Conservation (phyloP, 108 stramenopile species). For the Thalassiosira profunda region DNA sequence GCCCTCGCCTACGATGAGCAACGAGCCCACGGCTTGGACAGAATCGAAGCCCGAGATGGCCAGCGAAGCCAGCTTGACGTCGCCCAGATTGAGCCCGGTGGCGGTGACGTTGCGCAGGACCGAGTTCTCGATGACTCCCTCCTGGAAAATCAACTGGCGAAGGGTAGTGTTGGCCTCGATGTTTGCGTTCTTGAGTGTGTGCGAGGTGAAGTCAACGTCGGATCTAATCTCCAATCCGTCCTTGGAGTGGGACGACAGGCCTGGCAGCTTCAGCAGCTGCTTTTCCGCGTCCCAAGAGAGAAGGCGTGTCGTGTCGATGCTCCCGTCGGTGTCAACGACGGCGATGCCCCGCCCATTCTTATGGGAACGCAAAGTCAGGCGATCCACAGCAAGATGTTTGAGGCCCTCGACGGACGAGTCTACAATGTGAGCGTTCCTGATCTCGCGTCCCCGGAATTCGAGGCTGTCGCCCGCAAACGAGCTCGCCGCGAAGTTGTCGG, state of each 20-base stretch:
- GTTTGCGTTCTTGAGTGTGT: conserved; percentile 28
- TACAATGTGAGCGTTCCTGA: conserved; percentile 32
- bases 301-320: conserved; percentile 18
- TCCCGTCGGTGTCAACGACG: conserved; percentile 34
- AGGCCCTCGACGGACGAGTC: conserved; percentile 35
- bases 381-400: conserved; percentile 39
- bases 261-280: conserved; percentile 21
- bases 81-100: conserved; percentile 28
- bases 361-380: conserved; percentile 16
- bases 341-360: conserved; percentile 38
- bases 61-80: conserved; percentile 36
- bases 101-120: conserved; percentile 48
- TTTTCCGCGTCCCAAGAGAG: conserved; percentile 30
- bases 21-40: conserved; percentile 6
- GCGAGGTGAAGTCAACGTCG: conserved; percentile 40
- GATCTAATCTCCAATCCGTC: conserved; percentile 23
- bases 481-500: conserved; percentile 19
- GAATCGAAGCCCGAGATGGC: conserved; percentile 37
- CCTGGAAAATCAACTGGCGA: conserved; percentile 14
- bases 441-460: conserved; percentile 37
- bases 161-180: conserved; percentile 35
- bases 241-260: conserved; percentile 20
- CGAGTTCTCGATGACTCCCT: conserved; percentile 40
- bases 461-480: conserved; percentile 45
- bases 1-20: conserved; percentile 27